A percentile compares a stretch with the other conserved stretches of the same genome.
phyloP scores from a whole-genome alignment of 78 protist species.

The Dictyostelium citrinum region DNA sequence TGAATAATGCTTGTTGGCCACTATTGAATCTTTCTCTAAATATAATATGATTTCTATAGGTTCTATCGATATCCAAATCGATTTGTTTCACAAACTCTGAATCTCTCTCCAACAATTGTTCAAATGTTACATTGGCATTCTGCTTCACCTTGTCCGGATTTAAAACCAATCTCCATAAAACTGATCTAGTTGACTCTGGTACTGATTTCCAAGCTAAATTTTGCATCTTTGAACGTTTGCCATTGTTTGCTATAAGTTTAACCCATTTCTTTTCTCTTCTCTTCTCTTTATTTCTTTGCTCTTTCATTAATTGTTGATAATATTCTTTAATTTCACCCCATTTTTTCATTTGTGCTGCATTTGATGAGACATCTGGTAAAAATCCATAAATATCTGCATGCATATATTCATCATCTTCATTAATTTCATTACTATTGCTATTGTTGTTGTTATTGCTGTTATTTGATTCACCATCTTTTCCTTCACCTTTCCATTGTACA shows the following conservation, averaged over 20 bases:
- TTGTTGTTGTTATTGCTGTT: neutral
- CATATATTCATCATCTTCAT: neutral
- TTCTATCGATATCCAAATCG: slow-evolving; percentile 82
- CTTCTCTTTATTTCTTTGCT: slow-evolving; percentile 1
- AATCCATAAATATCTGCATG: slow-evolving; percentile 67
- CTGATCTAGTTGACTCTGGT: slow-evolving; percentile 27
- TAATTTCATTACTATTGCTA: neutral
- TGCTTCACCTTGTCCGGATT: neutral
- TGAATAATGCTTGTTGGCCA: slow-evolving; percentile 80
- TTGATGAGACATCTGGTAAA: slow-evolving; percentile 41
- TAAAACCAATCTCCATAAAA: slow-evolving; percentile 26
- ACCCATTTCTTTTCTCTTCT: slow-evolving; percentile 48
- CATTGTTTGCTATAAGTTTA: neutral
- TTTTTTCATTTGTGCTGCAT: slow-evolving; percentile 27
- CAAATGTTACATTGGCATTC: slow-evolving; percentile 2
- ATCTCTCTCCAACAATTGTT: slow-evolving; percentile 21
- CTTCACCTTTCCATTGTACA: slow-evolving; percentile 28
- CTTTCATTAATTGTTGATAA: neutral
- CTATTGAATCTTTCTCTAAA: slow-evolving; percentile 75
- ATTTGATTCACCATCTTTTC: neutral
- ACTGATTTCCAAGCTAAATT: slow-evolving; percentile 42
- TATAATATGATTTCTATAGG: slow-evolving; percentile 72
- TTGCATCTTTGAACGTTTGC: neutral
- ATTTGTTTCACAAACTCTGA: slow-evolving; percentile 80
- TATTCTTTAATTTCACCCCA: slow-evolving; percentile 55